A percentile compares a stretch with the other conserved stretches of the same genome.
Conservation (phyloP, 805 yeast genomes). For the Suhomyces sp. region DNA sequence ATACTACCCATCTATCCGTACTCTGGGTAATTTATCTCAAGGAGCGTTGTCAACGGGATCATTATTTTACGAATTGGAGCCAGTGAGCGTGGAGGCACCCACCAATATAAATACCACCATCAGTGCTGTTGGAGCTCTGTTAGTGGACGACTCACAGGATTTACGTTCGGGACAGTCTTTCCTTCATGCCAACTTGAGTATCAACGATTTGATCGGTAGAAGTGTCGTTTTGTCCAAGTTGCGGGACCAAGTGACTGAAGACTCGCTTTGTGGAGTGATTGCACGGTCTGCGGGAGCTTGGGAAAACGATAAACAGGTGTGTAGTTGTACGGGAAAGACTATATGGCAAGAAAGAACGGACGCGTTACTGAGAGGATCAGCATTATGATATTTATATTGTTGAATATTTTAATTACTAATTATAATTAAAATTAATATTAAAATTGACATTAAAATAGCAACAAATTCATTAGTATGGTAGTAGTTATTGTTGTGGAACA, state of each 20-base stretch:
- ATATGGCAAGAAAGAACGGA: conserved; percentile 93
- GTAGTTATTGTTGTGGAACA: too few species aligned
- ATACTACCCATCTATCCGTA: conserved; percentile 68
- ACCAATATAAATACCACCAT: conserved; percentile 28
- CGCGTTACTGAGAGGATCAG: conserved; percentile 61
- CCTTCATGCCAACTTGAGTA: conserved; percentile 44
- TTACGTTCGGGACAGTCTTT: conserved; percentile 38
- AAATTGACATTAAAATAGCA: too few species aligned
- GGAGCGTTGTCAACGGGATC: conserved; percentile 71
- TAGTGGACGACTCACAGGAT: conserved; percentile 10
- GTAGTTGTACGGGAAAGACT: conserved; percentile 93
- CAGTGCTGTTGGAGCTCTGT: conserved; percentile 35
- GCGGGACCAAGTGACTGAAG: conserved; percentile 38
- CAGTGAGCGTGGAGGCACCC: conserved; percentile 31
- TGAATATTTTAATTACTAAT: too few species aligned
- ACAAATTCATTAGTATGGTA: too few species aligned
- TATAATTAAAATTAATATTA: too few species aligned
- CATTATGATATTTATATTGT: conserved; percentile 8
- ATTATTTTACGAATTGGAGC: conserved; percentile 43
- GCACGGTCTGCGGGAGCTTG: conserved; percentile 97
- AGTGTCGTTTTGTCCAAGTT: conserved; percentile 49
- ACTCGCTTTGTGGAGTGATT: conserved; percentile 75
- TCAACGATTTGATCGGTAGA: conserved; percentile 70
- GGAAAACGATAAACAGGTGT: conserved; percentile 92
- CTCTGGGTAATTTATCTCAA: conserved; percentile 71